Evolutionary conservation across 352 stramenopile species (phyloP), one percentile per base, ranked within the genome.

Genomic region (Globisporangium polare): DNA sequence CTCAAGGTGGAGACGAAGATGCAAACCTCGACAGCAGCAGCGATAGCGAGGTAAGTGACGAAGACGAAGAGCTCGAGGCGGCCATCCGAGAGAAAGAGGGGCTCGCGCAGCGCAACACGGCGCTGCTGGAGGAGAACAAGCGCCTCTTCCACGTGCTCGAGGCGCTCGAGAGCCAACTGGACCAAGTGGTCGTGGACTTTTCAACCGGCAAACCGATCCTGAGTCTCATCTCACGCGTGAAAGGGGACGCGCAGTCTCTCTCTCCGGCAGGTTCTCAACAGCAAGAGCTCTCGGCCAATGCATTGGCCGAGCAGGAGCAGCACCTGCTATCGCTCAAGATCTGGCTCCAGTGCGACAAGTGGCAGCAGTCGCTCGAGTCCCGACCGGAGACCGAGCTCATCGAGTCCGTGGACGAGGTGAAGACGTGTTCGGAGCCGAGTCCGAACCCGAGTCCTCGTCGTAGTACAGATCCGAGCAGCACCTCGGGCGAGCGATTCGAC

Each of bases 271-370:
- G n/a, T 10, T 10, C 26, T 39, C n/a, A n/a, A n/a, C 43, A 27
- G 12, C 26, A 18, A 7, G 13, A 5, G 5, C n/a, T 22, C 15
- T n/a, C 47, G 3, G 15, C 35, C 33, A 20, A 3, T 27, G n/a
- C 47, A 33, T 29, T 20, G 18, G 6, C 43, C 20, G 22, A 39
- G n/a, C 27, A 33, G 5, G 24, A 56, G 5, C 31, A 64, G 62
- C 37, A 54, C 45, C 35, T 46, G 18, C 58, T 72, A 39, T 68
- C 77, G 3, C 66, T 87, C 31, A 86, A 87, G 55, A 68, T 78
- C n/a, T 89, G 77, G 77, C 26, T 89, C 9, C 69, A 80, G 52
- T 80, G 69, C 39, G 77, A 85, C 39, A 78, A 65, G 20, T 83
- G 75, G 73, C 53, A 69, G 59, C 65, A 80, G 41, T 66, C 70